phyloP scores from a whole-genome alignment of 345 rosid species.

The Rhizophora apiculata region DNA sequence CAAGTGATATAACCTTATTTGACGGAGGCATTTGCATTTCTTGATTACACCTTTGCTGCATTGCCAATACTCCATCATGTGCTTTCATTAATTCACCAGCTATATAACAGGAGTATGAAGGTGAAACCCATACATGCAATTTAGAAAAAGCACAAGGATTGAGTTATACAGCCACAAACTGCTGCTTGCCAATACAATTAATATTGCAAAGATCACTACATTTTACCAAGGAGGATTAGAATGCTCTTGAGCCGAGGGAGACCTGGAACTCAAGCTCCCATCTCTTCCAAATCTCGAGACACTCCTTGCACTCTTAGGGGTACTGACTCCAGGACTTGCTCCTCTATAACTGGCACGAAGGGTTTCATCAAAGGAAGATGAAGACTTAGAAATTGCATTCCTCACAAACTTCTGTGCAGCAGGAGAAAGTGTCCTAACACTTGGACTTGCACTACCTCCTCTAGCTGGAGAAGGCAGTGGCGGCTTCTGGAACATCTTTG shows the following conservation, averaged over 20 bases:
- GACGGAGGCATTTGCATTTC: not conserved
- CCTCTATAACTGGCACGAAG: slow-evolving; percentile 96
- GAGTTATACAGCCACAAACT: not conserved
- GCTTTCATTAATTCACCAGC: not conserved
- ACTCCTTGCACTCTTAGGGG: slow-evolving; percentile 81
- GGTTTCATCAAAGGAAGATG: slow-evolving; percentile 87
- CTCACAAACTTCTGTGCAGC: slow-evolving; percentile 97
- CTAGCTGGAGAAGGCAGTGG: slow-evolving; percentile 86
- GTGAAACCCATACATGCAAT: not conserved
- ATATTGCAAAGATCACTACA: not conserved
- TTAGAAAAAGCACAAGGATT: not conserved
- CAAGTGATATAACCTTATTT: too few species aligned
- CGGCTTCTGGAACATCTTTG: slow-evolving; percentile 86
- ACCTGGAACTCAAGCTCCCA: slow-evolving; percentile 36
- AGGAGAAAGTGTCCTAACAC: slow-evolving; percentile 71
- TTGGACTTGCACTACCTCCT: slow-evolving; percentile 96
- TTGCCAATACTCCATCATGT: not conserved
- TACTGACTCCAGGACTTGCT: slow-evolving; percentile 59
- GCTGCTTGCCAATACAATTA: not conserved
- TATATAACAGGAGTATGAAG: not conserved
- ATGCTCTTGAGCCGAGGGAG: slow-evolving; percentile 60
- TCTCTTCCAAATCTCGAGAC: slow-evolving; percentile 81
- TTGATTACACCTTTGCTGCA: not conserved
- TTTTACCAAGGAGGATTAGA: slow-evolving; percentile 54
- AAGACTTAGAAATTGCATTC: slow-evolving; percentile 78